Evolutionary conservation across 1,284 basidiomycete species (phyloP), one percentile per base, ranked within the genome.

Genomic region (Pseudozyma sp.): DNA sequence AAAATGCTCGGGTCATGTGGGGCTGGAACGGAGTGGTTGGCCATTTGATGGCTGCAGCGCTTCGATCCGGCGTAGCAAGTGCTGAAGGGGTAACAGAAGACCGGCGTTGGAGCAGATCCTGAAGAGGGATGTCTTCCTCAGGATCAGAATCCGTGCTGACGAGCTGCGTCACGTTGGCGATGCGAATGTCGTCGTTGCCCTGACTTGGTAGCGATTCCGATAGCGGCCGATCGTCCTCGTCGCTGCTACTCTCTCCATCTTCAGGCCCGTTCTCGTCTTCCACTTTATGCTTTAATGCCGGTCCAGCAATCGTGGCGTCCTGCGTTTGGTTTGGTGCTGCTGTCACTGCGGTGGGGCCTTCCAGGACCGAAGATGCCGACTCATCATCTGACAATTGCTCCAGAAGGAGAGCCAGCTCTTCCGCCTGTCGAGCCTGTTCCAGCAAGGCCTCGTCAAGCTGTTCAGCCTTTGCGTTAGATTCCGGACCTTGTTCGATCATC

Each of bases 121-220:
- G 63, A 12, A 75, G 44, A 31, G 67, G 72, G 0, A 67, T 25
- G 21, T 75, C 68, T 39, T 70, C 67, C 36, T 75, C 71, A 3
- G 62, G 55, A 36, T 74, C 64, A 5, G 69, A 65, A 19, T 72
- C 64, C 1, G 44, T 47, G 4, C 50, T 53, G 54, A 40, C 42
- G 21, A 39, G 36, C n/a, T 53, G 59, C 25, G 25, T 14, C n/a
- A 40, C 11, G 42, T 38, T 25, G 10, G 16, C 16, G 38, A 31
- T 16, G 40, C 45, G 19, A 44, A 10, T 35, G 14, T 48, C n/a
- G 18, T 21, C 10, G 12, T 39, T 16, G 8, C 25, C 25, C 25
- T 31, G 3, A 31, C 25, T 31, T 31, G 25, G 25, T 31, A 44
- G 40, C 10, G 16, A 5, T 14, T 34, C 49, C 16, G 57, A 52